phyloP scores from a whole-genome alignment of 305 asterid genomes.

The Coffea humblotiana region DNA sequence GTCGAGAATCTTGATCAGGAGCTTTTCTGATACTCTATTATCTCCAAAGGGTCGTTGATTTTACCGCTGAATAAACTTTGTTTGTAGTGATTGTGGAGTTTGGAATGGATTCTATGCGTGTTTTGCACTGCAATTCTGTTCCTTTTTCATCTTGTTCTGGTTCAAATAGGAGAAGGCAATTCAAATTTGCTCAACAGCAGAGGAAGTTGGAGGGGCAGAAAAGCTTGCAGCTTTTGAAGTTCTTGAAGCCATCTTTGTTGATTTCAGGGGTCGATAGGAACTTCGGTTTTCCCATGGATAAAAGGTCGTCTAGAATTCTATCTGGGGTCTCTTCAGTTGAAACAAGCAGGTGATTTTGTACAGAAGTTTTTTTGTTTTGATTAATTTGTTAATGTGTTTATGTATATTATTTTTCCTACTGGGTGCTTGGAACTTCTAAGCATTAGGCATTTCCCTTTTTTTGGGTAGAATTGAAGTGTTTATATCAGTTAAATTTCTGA shows the following conservation, averaged over 20 bases:
- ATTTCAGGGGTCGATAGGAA: constrained; percentile 4
- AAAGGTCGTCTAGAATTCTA: constrained; percentile 10
- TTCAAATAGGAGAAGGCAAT: constrained; percentile 3
- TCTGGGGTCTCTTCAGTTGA: constrained; percentile 32
- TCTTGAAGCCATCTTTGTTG: constrained; percentile 13
- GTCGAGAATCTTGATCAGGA: neutral
- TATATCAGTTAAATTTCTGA: neutral
- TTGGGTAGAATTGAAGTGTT: too few species aligned
- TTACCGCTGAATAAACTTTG: neutral
- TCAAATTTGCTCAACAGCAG: constrained; percentile 13
- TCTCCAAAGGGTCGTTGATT: neutral
- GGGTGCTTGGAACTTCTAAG: neutral
- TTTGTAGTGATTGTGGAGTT: neutral
- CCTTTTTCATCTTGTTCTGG: constrained; percentile 17
- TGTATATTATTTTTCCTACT: neutral
- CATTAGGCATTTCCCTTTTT: too few species aligned
- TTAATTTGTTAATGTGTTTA: neutral
- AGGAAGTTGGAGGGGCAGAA: neutral
- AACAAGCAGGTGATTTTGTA: constrained; percentile 22
- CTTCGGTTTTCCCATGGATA: constrained; percentile 21
- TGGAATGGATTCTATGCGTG: constrained; percentile 30
- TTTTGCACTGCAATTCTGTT: constrained; percentile 24
- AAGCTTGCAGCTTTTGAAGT: constrained; percentile 13
- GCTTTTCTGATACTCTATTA: neutral
- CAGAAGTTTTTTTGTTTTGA: neutral